Percentiles rank a stretch among this genome's conserved stretches.
These are phyloP conservation scores for Diatrype stigma DNA, from an alignment of 2,329 filamentous ascomycete species.

Conservation along the genomic window DNA sequence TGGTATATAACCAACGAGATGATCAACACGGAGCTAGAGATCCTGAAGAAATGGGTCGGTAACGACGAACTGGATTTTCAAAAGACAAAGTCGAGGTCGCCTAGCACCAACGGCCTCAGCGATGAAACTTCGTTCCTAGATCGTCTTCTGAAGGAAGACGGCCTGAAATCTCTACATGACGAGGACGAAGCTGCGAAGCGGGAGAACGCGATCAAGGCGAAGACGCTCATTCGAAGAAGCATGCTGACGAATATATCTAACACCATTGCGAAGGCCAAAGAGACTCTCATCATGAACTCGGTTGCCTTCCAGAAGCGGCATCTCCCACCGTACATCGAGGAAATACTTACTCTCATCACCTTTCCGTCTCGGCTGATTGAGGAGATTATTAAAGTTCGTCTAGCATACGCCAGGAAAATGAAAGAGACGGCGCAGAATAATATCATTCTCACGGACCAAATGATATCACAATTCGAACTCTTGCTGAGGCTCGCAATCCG, in stretches of 20 bases:
- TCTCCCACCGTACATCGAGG: slow-evolving; percentile 92
- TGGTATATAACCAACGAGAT: slow-evolving; percentile 97
- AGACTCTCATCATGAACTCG: slow-evolving; percentile 82
- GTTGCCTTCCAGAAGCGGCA: slow-evolving; percentile 82
- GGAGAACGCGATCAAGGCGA: slow-evolving; percentile 34
- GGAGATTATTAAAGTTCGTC: slow-evolving; percentile 88
- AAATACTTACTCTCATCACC: slow-evolving; percentile 91
- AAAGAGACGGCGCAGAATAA: slow-evolving; percentile 92
- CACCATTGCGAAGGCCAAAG: slow-evolving; percentile 91
- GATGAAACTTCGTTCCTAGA: slow-evolving; percentile 95
- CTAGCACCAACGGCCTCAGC: slow-evolving; percentile 66
- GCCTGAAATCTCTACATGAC: slow-evolving; percentile 84
- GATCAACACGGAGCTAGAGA: slow-evolving; percentile 90
- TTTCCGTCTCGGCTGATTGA: slow-evolving; percentile 94
- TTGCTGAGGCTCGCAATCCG: slow-evolving; percentile 85
- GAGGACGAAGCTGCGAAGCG: slow-evolving; percentile 42
- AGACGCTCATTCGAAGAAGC: slow-evolving; percentile 51
- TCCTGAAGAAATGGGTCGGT: slow-evolving; percentile 93
- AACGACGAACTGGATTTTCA: slow-evolving; percentile 93
- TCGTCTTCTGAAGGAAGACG: slow-evolving; percentile 91
- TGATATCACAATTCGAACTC: slow-evolving; percentile 95
- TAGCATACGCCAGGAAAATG: slow-evolving; percentile 91
- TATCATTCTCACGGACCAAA: slow-evolving; percentile 91
- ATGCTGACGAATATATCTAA: slow-evolving; percentile 80
- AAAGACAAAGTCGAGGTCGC: slow-evolving; percentile 65